Evolutionary conservation across 1,284 basidiomycete genomes (phyloP).

Genomic region (Acaromyces ingoldii): DNA sequence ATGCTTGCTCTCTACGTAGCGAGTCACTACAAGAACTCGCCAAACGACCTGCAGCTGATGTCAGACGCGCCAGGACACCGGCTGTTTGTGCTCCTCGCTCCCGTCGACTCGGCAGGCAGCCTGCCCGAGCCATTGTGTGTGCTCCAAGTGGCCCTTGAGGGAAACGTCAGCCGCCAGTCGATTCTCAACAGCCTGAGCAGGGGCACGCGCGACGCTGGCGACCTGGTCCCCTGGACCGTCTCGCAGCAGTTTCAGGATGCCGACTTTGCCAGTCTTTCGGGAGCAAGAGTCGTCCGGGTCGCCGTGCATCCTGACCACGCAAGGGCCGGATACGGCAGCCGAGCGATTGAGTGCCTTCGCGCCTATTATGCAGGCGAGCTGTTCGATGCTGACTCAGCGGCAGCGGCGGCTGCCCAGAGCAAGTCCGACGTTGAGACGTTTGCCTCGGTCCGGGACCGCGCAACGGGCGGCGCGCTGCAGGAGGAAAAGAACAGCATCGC

Average conservation of each 20-base stretch:
- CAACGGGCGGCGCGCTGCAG: constrained; percentile 8
- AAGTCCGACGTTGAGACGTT: constrained; percentile 13
- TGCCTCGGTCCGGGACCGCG: constrained; percentile 2
- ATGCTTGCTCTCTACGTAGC: constrained; percentile 99
- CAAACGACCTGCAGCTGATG: constrained; percentile 93
- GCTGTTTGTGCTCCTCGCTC: constrained; percentile 90
- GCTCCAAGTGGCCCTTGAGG: constrained; percentile 82
- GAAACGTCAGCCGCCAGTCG: constrained; percentile 78
- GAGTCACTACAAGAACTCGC: constrained; percentile 97
- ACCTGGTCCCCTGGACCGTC: constrained; percentile 97
- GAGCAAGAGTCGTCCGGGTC: constrained; percentile 85
- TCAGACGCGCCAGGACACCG: constrained; percentile 96
- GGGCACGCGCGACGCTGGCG: constrained; percentile 78
- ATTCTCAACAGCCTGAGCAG: constrained; percentile 80
- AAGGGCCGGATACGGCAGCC: constrained; percentile 89
- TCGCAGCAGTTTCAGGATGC: constrained; percentile 95
- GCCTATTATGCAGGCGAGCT: constrained; percentile 84
- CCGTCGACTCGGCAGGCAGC: constrained; percentile 21
- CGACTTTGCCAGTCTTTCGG: constrained; percentile 81
- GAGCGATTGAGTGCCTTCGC: constrained; percentile 79
- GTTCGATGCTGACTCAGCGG: constrained; percentile 63
- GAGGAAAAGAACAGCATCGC: constrained; percentile 55
- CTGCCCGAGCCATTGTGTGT: constrained; percentile 72
- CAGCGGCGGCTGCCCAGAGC: constrained; percentile 55
- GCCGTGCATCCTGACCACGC: constrained; percentile 96